A percentile compares a stretch with the other conserved stretches of the same genome.
Evolutionary conservation across 2,329 filamentous ascomycete genomes (phyloP).

Genomic region (Endothia cerciana): DNA sequence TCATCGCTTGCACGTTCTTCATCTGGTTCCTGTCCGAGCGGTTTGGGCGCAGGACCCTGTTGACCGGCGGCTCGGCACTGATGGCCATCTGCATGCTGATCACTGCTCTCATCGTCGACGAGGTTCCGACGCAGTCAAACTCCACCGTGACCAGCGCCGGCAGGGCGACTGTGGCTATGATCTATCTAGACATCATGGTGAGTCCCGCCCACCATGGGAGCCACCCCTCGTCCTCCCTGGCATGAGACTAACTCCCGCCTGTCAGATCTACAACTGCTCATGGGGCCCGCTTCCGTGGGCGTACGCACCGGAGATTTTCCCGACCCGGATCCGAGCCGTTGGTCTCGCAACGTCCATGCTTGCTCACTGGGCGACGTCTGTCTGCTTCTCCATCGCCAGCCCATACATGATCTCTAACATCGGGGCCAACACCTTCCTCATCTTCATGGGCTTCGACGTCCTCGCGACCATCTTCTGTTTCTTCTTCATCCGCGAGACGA

Average conservation of each 20-base stretch:
- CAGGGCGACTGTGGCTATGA: constrained; percentile 24
- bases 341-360: constrained; percentile 45
- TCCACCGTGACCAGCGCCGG: constrained; percentile 18
- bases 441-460: constrained; percentile 25
- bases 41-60: constrained; percentile 13
- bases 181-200: constrained; percentile 22
- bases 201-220: not conserved
- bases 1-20: constrained; percentile 19
- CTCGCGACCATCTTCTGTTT: constrained; percentile 19
- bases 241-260: not conserved
- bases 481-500: constrained; percentile 20
- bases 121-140: constrained; percentile 12
- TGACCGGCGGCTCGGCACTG: constrained; percentile 11
- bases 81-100: constrained; percentile 20
- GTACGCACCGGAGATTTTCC: constrained; percentile 31
- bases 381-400: constrained; percentile 23
- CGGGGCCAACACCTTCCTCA: constrained; percentile 22
- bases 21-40: constrained; percentile 16
- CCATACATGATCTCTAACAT: constrained; percentile 20
- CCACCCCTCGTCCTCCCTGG: not conserved
- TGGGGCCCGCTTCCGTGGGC: constrained; percentile 28
- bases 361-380: constrained; percentile 34
- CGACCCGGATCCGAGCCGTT: constrained; percentile 36
- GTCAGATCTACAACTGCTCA: constrained; percentile 24
- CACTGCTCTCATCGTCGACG: constrained; percentile 17